Conservation (phyloP, 352 stramenopile species). For the Phytophthora tubulina region DNA sequence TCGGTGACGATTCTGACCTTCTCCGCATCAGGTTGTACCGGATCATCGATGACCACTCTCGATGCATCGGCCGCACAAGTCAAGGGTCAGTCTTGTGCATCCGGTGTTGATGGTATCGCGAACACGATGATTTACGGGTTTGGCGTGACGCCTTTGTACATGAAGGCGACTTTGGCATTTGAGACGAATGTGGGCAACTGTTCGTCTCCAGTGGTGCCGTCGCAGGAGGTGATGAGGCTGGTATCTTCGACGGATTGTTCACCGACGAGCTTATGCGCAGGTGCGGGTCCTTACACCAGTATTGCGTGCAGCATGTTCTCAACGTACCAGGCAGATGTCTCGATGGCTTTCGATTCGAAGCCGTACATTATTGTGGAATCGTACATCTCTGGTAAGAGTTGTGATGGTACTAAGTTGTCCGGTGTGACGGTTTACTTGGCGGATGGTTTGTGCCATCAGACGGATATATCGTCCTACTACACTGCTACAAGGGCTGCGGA, state of each 20-base stretch:
- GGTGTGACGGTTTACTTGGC: too few species aligned
- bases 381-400: too few species aligned
- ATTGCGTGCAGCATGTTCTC: too few species aligned
- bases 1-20: too few species aligned
- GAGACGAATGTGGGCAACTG: neutral
- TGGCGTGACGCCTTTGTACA: neutral
- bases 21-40: too few species aligned
- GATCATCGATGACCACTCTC: neutral
- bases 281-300: neutral
- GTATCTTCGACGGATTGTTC: neutral
- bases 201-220: neutral
- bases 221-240: neutral
- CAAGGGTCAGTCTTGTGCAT: slow-evolving; percentile 12
- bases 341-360: too few species aligned
- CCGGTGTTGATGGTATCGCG: neutral
- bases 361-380: too few species aligned
- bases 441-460: too few species aligned
- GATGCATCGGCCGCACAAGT: slow-evolving; percentile 1
- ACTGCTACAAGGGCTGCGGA: too few species aligned
- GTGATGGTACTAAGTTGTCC: too few species aligned
- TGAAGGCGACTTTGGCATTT: neutral
- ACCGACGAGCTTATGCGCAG: neutral
- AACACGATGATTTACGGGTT: slow-evolving; percentile 14
- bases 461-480: too few species aligned
- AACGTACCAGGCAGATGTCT: too few species aligned